A percentile compares a stretch with the other conserved stretches of the same genome.
These are phyloP conservation scores for Lenwebbia sp. DNA, from an alignment of 345 rosid species.

Conservation along the genomic window DNA sequence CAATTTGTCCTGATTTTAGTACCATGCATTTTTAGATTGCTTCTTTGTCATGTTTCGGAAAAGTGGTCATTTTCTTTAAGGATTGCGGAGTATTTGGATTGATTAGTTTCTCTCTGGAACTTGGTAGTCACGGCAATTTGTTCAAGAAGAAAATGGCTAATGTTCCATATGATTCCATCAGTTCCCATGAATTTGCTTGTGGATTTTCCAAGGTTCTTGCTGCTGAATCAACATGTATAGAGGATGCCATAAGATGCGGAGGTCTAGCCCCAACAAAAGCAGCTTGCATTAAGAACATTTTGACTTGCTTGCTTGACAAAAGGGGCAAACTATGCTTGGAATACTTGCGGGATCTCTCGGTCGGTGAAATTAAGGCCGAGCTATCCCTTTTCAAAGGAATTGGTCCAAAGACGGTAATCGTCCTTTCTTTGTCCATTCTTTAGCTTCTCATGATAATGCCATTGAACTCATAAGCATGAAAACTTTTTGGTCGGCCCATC, in stretches of 20 bases:
- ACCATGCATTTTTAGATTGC: neutral
- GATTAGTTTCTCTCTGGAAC: neutral
- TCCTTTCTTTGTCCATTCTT: neutral
- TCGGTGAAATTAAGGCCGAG: conserved; percentile 66
- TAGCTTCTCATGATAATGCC: neutral
- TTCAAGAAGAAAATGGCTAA: neutral
- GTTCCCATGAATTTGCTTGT: neutral
- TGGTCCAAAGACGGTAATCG: conserved; percentile 73
- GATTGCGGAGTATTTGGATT: neutral
- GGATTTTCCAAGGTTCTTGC: conserved; percentile 46
- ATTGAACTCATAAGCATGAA: neutral
- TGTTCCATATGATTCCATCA: neutral
- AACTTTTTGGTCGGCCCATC: neutral
- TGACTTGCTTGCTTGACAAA: conserved; percentile 42
- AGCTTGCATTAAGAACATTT: conserved; percentile 60
- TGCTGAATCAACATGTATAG: conserved; percentile 48
- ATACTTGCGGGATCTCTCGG: conserved; percentile 47
- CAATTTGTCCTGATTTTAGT: neutral
- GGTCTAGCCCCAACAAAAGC: conserved; percentile 85
- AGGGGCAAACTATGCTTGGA: conserved; percentile 74
- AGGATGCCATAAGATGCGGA: conserved; percentile 77
- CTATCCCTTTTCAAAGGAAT: conserved; percentile 71
- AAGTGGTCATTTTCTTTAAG: neutral
- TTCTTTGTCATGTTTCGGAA: neutral
- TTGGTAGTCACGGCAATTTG: neutral